Evolutionary conservation across 1,284 basidiomycete species (phyloP).

Genomic region (Malassezia sympodialis): DNA sequence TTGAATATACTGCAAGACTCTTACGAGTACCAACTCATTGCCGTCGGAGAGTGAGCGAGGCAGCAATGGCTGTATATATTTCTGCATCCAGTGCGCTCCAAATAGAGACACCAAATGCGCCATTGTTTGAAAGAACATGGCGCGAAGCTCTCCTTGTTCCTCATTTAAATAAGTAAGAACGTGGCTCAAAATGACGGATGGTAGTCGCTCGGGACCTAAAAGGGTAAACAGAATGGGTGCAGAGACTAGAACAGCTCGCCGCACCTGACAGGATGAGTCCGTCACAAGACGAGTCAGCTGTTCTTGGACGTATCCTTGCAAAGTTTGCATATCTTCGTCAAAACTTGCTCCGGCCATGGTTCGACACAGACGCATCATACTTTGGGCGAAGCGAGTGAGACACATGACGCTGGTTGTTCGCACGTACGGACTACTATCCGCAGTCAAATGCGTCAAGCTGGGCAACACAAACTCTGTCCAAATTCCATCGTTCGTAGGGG

Average conservation of each 20-base stretch:
- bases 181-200: slow-evolving; percentile 86
- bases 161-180: slow-evolving; percentile 99
- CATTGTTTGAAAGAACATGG: slow-evolving; percentile 88
- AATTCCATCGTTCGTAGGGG: slow-evolving; percentile 71
- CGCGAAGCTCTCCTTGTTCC: slow-evolving; percentile 73
- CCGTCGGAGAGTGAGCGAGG: slow-evolving; percentile 73
- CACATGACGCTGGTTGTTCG: slow-evolving; percentile 78
- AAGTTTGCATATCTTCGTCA: slow-evolving; percentile 58
- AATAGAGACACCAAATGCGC: slow-evolving; percentile 65
- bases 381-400: slow-evolving; percentile 71
- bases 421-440: slow-evolving; percentile 77
- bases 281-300: slow-evolving; percentile 64
- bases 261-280: slow-evolving; percentile 54
- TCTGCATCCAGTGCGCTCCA: slow-evolving; percentile 51
- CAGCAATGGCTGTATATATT: slow-evolving; percentile 82
- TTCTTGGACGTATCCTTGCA: slow-evolving; percentile 76
- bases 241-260: slow-evolving; percentile 57
- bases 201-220: slow-evolving; percentile 80
- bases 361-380: slow-evolving; percentile 73
- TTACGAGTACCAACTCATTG: slow-evolving; percentile 82
- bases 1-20: slow-evolving; percentile 49
- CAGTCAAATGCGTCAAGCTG: slow-evolving; percentile 68
- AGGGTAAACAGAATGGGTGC: slow-evolving; percentile 83
- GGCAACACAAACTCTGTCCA: slow-evolving; percentile 93
- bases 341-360: slow-evolving; percentile 55